phyloP scores from a whole-genome alignment of 2,329 filamentous ascomycete genomes.

The Coniochaeta pulveracea region DNA sequence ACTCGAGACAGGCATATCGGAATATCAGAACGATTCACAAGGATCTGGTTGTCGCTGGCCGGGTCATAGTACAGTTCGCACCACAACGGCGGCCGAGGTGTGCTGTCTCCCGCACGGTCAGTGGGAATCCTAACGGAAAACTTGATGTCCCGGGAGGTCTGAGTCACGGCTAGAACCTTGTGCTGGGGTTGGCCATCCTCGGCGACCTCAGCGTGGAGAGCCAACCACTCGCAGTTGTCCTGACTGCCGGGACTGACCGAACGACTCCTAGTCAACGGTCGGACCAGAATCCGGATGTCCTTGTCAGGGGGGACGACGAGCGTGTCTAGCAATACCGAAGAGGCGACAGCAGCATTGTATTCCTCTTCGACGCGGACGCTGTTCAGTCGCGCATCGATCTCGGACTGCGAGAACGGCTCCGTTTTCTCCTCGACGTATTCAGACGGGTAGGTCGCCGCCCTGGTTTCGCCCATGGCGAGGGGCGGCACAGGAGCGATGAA shows the following conservation, averaged over 20 bases:
- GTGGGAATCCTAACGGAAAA: conserved; percentile 46
- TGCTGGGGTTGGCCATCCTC: conserved; percentile 39
- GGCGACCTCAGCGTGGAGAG: conserved; percentile 41
- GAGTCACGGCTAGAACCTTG: conserved; percentile 47
- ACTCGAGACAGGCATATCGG: conserved; percentile 37
- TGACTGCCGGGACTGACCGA: conserved; percentile 41
- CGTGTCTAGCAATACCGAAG: conserved; percentile 40
- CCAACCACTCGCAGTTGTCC: conserved; percentile 46
- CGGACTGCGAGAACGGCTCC: conserved; percentile 45
- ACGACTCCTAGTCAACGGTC: conserved; percentile 39
- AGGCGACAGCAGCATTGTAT: conserved; percentile 23
- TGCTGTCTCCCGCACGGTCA: conserved; percentile 24
- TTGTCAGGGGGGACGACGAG: conserved; percentile 30
- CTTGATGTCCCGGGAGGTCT: conserved; percentile 48
- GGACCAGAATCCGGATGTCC: conserved; percentile 45
- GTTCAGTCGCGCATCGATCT: conserved; percentile 38
- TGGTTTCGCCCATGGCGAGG: conserved; percentile 30
- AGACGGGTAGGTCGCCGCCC: conserved; percentile 11
- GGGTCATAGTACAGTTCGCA: conserved; percentile 51
- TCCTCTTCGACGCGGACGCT: conserved; percentile 34
- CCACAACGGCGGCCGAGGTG: conserved; percentile 37
- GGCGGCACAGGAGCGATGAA: conserved; percentile 7
- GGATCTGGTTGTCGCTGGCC: conserved; percentile 44
- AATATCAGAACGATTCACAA: conserved; percentile 42
- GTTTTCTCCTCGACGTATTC: conserved; percentile 38